Evolutionary conservation across 768 basidiomycete species (phyloP), one percentile per base, ranked within the genome.

Genomic region (Kwoniella newhampshirensis): DNA sequence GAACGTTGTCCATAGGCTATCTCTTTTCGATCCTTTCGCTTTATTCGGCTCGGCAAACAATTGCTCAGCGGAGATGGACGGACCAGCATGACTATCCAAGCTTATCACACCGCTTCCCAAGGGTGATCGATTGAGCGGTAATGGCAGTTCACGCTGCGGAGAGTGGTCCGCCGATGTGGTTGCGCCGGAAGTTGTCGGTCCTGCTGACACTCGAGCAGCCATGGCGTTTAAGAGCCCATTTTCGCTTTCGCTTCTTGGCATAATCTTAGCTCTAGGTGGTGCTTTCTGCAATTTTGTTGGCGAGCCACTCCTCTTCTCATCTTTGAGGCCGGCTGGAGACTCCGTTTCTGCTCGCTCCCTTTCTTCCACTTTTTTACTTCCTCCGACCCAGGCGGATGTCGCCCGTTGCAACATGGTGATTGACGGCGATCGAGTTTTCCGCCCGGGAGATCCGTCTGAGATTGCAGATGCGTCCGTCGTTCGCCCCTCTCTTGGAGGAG

Each of bases 321-420:
- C 41, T 13, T 58, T 58, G 12, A 50, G 50, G 41, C 21, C 50
- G 20, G 35, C 51, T 57, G 65, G 49, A 54, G 46, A 37, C n/a
- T 44, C 42, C n/a, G 48, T 52, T 8, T 52, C 44, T 52, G 54
- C 25, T 25, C 49, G 51, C 18, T 59, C 26, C 43, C 60, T 48
- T 39, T 65, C 61, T 5, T 79, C 86, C 71, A 91, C 90, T 0
- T 83, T 77, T 76, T 88, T 91, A 78, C 91, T 91, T 58, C 86
- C 79, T 44, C 91, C 87, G 9, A 93, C 87, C 43, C 75, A 63
- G 9, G 88, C 90, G 0, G 91, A 94, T 1, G 91, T 93, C 0
- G 91, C 92, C 23, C 92, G 85, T 67, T 97, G 93, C 83, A 98
- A 89, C 75, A 98, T 96, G 68, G 87, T 92, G 49, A 98, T 89